These are phyloP conservation scores for Myxozyma neotropica DNA, from an alignment of 805 yeast genomes.

Conservation along the genomic window DNA sequence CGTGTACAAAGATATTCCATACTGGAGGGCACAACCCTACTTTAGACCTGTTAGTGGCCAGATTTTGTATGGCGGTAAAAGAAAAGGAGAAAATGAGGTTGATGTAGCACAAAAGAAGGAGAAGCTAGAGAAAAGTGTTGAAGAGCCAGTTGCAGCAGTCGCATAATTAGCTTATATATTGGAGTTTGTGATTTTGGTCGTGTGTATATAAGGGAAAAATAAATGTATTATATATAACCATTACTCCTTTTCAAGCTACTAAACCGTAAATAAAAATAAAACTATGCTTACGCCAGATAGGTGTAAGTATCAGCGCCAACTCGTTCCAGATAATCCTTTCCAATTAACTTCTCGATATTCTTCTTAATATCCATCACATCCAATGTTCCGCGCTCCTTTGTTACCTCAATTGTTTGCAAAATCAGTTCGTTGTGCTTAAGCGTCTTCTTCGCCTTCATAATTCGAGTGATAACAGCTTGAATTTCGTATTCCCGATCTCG, in stretches of 20 bases:
- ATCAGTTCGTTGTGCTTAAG: conserved; percentile 39
- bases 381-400: conserved; percentile 40
- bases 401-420: conserved; percentile 36
- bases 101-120: background rate
- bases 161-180: no score
- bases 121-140: background rate
- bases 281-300: background rate
- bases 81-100: conserved; percentile 39
- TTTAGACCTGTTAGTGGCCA: conserved; percentile 84
- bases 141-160: background rate
- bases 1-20: conserved; percentile 75
- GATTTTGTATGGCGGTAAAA: conserved; percentile 26
- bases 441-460: conserved; percentile 40
- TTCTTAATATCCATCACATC: conserved; percentile 40
- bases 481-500: conserved; percentile 42
- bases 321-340: conserved; percentile 39
- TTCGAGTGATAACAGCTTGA: conserved; percentile 42
- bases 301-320: conserved; percentile 18
- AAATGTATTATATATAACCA: background rate
- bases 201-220: background rate
- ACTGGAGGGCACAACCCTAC: conserved; percentile 96
- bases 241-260: no score
- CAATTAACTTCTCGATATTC: conserved; percentile 39
- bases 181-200: background rate
- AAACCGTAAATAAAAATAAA: conserved; percentile 27